Evolutionary conservation across 1,139 yeast genomes (phyloP).

Genomic region (Saccharomyces pastorianus): DNA sequence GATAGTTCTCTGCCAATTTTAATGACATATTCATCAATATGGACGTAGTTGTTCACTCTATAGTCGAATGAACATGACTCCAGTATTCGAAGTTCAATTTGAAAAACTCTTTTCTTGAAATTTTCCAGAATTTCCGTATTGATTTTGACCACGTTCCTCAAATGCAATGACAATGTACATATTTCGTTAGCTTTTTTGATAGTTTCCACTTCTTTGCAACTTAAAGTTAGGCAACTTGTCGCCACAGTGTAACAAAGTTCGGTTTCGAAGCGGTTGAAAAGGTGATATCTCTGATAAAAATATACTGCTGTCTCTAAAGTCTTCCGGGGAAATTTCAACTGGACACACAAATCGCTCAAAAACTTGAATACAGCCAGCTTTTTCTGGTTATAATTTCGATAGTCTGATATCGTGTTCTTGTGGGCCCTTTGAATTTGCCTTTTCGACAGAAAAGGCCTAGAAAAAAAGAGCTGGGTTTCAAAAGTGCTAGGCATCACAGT

Average conservation of each 20-base stretch:
- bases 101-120: conserved; percentile 47
- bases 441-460: conserved; percentile 58
- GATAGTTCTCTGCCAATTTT: conserved; percentile 54
- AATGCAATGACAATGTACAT: conserved; percentile 29
- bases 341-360: conserved; percentile 44
- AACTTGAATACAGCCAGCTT: conserved; percentile 49
- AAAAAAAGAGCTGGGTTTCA: conserved; percentile 33
- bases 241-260: conserved; percentile 47
- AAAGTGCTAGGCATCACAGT: conserved; percentile 3
- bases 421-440: conserved; percentile 50
- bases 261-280: conserved; percentile 52
- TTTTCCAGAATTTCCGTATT: conserved; percentile 35
- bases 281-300: conserved; percentile 62
- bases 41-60: conserved; percentile 38
- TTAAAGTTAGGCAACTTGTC: conserved; percentile 65
- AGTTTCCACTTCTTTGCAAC: conserved; percentile 83
- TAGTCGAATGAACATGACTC: conserved; percentile 75
- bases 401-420: conserved; percentile 44
- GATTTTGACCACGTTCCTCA: conserved; percentile 27
- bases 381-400: conserved; percentile 41
- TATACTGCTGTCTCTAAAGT: conserved; percentile 62
- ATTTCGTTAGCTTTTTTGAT: conserved; percentile 65
- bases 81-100: conserved; percentile 60
- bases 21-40: conserved; percentile 61
- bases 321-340: conserved; percentile 56